Evolutionary conservation across 2,329 filamentous ascomycete species (phyloP).

Genomic region (Trichoderma citrinoviride): DNA sequence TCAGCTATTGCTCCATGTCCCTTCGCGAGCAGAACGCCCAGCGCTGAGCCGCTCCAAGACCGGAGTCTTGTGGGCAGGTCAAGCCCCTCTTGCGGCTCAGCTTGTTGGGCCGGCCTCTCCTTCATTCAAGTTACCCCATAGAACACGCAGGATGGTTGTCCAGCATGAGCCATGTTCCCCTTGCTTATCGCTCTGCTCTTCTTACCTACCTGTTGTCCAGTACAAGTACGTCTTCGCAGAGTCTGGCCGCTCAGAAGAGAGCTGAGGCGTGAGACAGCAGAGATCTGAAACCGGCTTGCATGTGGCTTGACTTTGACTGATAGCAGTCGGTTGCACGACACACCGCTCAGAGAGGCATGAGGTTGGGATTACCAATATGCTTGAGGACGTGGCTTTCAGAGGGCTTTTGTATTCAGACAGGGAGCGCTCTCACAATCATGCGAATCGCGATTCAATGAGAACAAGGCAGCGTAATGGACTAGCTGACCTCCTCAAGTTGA

Average conservation of each 20-base stretch:
- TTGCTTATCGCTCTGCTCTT: background rate
- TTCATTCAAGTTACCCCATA: background rate
- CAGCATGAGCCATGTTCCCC: background rate
- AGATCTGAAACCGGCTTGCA: constrained; percentile 14
- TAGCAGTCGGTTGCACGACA: constrained; percentile 1
- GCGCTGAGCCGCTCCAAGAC: background rate
- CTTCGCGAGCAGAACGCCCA: background rate
- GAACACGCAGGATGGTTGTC: background rate
- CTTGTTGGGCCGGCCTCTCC: background rate
- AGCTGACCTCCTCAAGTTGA: too few species aligned
- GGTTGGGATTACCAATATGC: background rate
- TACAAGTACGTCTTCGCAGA: too few species aligned
- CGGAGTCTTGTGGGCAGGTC: background rate
- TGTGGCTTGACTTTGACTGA: background rate
- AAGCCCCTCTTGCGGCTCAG: background rate
- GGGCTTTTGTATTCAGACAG: too few species aligned
- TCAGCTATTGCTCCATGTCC: background rate
- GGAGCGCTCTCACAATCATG: too few species aligned
- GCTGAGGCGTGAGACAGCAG: constrained; percentile 1
- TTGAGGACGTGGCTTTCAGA: background rate
- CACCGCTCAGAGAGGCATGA: background rate
- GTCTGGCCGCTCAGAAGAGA: background rate
- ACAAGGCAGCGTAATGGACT: too few species aligned
- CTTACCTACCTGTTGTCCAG: background rate
- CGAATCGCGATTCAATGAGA: too few species aligned